phyloP scores from a whole-genome alignment of 805 yeast species.

The Hemisphaericaspora nanyangensis region DNA sequence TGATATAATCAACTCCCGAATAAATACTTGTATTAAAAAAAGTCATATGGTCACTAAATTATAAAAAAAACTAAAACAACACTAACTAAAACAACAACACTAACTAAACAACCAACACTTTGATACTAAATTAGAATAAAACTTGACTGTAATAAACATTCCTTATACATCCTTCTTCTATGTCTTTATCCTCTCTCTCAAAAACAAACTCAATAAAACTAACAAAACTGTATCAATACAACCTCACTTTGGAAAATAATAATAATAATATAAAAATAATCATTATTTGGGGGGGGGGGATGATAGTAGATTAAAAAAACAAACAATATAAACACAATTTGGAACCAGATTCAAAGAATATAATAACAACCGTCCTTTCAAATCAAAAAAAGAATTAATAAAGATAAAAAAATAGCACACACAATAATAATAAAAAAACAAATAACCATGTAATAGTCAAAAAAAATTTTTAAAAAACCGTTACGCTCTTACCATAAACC shows the following conservation, averaged over 20 bases:
- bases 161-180: too few species aligned
- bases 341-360: neutral
- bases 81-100: neutral
- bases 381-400: neutral
- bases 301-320: neutral
- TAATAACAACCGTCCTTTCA: neutral
- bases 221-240: constrained; percentile 3
- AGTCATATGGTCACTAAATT: neutral
- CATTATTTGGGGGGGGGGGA: neutral
- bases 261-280: neutral
- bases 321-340: neutral
- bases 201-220: neutral
- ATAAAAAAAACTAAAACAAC: neutral
- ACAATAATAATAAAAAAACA: neutral
- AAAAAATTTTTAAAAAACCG: too few species aligned
- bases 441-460: too few species aligned
- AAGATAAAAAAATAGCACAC: neutral
- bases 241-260: neutral
- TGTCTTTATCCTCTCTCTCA: neutral
- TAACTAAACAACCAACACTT: neutral
- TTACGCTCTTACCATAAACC: constrained; percentile 7
- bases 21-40: too few species aligned
- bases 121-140: neutral
- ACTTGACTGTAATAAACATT: neutral
- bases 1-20: too few species aligned